These are phyloP conservation scores for Scheffersomyces illinoinensis DNA, from an alignment of 1,139 yeast species.

Conservation along the genomic window DNA sequence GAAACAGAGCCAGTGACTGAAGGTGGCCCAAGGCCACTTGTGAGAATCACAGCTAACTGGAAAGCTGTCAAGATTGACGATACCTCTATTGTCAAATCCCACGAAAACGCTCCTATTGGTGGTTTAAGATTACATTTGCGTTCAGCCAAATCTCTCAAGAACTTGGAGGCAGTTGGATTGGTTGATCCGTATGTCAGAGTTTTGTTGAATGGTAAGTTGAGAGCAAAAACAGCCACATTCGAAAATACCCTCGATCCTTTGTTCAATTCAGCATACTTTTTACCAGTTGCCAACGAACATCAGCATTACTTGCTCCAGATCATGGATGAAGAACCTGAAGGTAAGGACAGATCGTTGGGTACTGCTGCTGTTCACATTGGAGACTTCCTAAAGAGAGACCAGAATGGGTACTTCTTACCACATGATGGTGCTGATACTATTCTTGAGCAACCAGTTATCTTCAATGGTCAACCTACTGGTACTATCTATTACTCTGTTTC, in stretches of 20 bases:
- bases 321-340: constrained; percentile 65
- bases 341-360: constrained; percentile 66
- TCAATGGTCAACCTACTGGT: constrained; percentile 50
- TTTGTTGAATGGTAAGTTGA: constrained; percentile 55
- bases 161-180: constrained; percentile 64
- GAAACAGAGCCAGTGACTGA: constrained; percentile 38
- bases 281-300: constrained; percentile 63
- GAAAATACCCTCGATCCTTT: constrained; percentile 58
- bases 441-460: constrained; percentile 47
- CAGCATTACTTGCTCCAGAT: constrained; percentile 60
- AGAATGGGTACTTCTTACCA: constrained; percentile 46
- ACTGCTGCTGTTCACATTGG: constrained; percentile 51
- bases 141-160: constrained; percentile 54
- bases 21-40: constrained; percentile 44
- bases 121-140: constrained; percentile 60
- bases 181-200: constrained; percentile 73
- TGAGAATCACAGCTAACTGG: constrained; percentile 62
- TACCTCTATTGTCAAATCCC: constrained; percentile 40
- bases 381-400: constrained; percentile 48
- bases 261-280: constrained; percentile 58
- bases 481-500: constrained; percentile 56
- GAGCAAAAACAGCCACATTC: constrained; percentile 55
- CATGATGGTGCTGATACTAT: constrained; percentile 53
- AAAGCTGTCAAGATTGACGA: constrained; percentile 70
- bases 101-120: constrained; percentile 62